phyloP scores from a whole-genome alignment of 177 flowering plant species.

The Telopea speciosissima region DNA sequence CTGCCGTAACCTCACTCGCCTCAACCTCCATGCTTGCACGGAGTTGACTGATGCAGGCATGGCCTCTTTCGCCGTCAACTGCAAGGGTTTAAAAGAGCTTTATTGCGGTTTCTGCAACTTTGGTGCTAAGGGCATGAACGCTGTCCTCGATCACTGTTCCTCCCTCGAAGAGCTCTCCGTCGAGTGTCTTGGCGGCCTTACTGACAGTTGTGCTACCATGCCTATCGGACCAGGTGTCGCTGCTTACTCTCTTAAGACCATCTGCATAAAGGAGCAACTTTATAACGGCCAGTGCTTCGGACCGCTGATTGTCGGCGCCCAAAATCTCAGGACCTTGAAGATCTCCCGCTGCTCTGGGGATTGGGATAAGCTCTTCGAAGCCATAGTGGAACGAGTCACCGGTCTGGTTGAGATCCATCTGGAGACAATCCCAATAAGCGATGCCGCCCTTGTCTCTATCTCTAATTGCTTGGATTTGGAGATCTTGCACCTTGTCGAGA shows the following conservation, averaged over 20 bases:
- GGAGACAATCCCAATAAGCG: no score
- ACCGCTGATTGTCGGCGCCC: conserved; percentile 46
- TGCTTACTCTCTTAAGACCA: conserved; percentile 35
- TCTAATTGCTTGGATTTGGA: no score
- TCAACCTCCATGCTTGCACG: no score
- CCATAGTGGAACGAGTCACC: no score
- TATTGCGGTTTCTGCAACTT: conserved; percentile 68
- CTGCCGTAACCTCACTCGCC: conserved; percentile 53
- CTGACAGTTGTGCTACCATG: conserved; percentile 32
- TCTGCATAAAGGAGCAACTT: conserved; percentile 68
- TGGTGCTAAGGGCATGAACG: conserved; percentile 57
- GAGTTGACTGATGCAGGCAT: conserved; percentile 64
- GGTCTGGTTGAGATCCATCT: no score
- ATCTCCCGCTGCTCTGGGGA: conserved; percentile 57
- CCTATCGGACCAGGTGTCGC: conserved; percentile 47
- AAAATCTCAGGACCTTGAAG: conserved; percentile 50
- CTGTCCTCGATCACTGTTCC: conserved; percentile 41
- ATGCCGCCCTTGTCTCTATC: no score
- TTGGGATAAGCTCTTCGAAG: no score
- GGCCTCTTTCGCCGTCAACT: conserved; percentile 41
- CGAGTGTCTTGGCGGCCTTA: conserved; percentile 55
- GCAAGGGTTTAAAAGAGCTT: conserved; percentile 53
- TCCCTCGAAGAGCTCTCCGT: no score
- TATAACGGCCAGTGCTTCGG: conserved; percentile 62
- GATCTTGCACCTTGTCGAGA: no score